A percentile compares a stretch with the other conserved stretches of the same genome.
Conservation (phyloP, 768 basidiomycete genomes). For the Pulveroboletus sp. region DNA sequence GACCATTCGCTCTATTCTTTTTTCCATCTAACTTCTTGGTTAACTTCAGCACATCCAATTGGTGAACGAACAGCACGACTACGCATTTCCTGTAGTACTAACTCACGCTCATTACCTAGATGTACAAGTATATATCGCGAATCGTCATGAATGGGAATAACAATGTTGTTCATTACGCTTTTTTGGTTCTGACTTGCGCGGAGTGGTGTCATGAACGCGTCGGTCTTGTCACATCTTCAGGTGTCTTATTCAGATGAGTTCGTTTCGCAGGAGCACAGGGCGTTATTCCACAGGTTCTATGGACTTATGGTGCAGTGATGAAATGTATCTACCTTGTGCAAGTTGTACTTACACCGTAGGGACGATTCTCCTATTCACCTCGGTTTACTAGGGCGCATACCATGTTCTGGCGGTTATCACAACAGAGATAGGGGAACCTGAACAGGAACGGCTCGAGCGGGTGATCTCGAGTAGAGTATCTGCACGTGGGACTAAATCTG, state of each 20-base stretch:
- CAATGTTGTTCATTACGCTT: not conserved
- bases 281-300: too few species aligned
- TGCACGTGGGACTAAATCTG: too few species aligned
- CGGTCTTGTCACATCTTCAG: too few species aligned
- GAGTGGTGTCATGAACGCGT: not conserved
- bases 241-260: too few species aligned
- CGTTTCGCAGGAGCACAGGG: too few species aligned
- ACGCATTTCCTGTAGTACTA: slow-evolving; percentile 23
- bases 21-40: not conserved
- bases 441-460: not conserved
- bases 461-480: not conserved
- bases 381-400: too few species aligned
- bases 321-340: too few species aligned
- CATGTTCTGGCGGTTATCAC: not conserved
- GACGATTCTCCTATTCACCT: too few species aligned
- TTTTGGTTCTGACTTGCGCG: not conserved
- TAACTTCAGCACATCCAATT: not conserved
- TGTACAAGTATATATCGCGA: slow-evolving; percentile 1
- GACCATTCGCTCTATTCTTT: slow-evolving; percentile 13
- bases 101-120: slow-evolving; percentile 18
- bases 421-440: not conserved
- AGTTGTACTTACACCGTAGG: too few species aligned
- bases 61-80: slow-evolving; percentile 10
- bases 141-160: not conserved
- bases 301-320: too few species aligned